Base-by-base conservation (phyloP, 2,329 filamentous ascomycete species). In the Nemania sp. region DNA sequence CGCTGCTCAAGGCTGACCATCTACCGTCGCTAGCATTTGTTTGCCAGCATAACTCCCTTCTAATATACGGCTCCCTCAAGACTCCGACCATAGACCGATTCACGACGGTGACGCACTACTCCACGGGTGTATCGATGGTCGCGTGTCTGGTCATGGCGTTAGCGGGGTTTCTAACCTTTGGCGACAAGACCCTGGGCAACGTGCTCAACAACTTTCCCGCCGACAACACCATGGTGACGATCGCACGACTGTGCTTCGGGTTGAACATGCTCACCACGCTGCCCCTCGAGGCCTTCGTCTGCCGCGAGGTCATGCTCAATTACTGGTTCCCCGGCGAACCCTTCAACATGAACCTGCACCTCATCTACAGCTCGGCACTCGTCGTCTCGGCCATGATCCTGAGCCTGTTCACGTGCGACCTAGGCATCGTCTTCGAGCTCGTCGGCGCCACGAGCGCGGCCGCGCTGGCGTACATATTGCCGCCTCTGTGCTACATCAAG, bases 231-330 rank as follows among this genome's bases (percentile, higher is more conserved):
- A 89, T 98, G 86, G 92, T 98, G 73, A 98, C 97, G 76, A 83
- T 99, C 60, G 95, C 95, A 20, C 89, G 95, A 54, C 83, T 99
- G 52, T 97, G 92, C 78, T 98, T 99, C 73, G 95, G 95, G 1
- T 84, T 99, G 67, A 99, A 99, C 81, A 99, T 99, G 95, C 87
- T 99, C 70, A 97, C 95, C 13, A 98, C 95, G 1, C 81, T 99
- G 37, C 95, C 95, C 0, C 88, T 99, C 62, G 95, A 99, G 80
- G 93, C 92, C 15, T 99, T 99, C 75, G 95, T 99, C 56, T 99
- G 95, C 77, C 87, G 95, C 71, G 95, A 97, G 77, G 93, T 97
- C 65, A 96, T 97, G 91, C 85, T 91, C 68, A 92, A 91, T 65
- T 97, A 96, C 76, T 88, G 82, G 73, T 87, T 83, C 70, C 85